phyloP scores from a whole-genome alignment of 805 yeast genomes.

The Wickerhamiella occidentalis region DNA sequence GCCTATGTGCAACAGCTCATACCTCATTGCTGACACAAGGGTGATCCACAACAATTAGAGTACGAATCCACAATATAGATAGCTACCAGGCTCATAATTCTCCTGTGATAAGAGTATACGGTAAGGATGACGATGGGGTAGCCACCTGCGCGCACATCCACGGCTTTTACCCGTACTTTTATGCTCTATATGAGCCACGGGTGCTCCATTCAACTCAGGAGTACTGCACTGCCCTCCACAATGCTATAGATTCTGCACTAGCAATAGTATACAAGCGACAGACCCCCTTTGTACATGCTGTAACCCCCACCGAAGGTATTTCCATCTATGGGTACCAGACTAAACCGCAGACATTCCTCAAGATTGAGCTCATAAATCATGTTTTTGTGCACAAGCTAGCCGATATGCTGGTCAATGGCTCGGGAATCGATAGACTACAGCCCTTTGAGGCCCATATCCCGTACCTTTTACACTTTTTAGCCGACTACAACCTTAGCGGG shows the following conservation, averaged over 20 bases:
- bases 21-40: neutral
- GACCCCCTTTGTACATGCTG: slow-evolving; percentile 24
- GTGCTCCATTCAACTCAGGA: slow-evolving; percentile 21
- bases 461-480: slow-evolving; percentile 57
- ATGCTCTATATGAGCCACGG: slow-evolving; percentile 27
- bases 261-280: slow-evolving; percentile 21
- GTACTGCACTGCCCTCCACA: slow-evolving; percentile 16
- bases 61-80: slow-evolving; percentile 26
- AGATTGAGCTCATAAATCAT: slow-evolving; percentile 58
- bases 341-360: slow-evolving; percentile 53
- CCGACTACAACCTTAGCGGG: slow-evolving; percentile 75
- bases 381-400: slow-evolving; percentile 43
- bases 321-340: slow-evolving; percentile 78
- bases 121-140: slow-evolving; percentile 50
- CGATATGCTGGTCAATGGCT: slow-evolving; percentile 37
- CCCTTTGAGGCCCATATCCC: slow-evolving; percentile 78
- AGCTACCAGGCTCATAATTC: slow-evolving; percentile 31
- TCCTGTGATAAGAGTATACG: slow-evolving; percentile 71
- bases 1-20: neutral
- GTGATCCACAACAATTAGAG: slow-evolving; percentile 15
- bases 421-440: slow-evolving; percentile 32
- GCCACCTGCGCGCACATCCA: slow-evolving; percentile 62
- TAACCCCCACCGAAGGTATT: slow-evolving; percentile 49
- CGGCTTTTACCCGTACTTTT: slow-evolving; percentile 73
- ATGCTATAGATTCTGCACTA: slow-evolving; percentile 24